phyloP scores from a whole-genome alignment of 1,284 basidiomycete species.

The Apiotrichum sp. region DNA sequence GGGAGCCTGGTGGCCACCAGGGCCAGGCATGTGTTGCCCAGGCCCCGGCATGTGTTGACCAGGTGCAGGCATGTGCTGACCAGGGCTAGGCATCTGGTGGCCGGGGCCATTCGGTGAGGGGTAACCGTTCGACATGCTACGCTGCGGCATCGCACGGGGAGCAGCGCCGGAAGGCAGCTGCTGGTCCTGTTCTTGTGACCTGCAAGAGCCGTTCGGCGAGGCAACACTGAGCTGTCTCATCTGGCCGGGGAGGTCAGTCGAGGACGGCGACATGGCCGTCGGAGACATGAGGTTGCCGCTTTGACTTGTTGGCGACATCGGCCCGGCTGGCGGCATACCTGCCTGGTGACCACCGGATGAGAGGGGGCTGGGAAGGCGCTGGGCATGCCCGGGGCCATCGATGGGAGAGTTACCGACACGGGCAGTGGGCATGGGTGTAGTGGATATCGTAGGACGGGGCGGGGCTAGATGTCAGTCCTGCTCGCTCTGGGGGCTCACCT shows the following conservation, averaged over 20 bases:
- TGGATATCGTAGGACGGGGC: neutral
- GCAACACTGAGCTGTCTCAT: neutral
- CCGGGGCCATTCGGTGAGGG: too few relatives aligned
- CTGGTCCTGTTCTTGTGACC: neutral
- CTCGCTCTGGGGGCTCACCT: constrained; percentile 51
- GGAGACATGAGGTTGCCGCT: neutral
- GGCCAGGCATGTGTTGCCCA: neutral
- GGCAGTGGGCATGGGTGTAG: neutral
- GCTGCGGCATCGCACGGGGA: neutral
- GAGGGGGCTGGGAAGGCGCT: constrained; percentile 30
- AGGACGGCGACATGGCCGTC: neutral
- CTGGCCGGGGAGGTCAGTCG: neutral
- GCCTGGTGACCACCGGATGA: constrained; percentile 2
- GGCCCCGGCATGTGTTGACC: neutral
- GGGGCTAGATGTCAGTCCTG: neutral
- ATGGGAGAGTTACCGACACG: neutral
- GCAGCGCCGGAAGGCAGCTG: too few relatives aligned
- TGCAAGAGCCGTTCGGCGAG: neutral
- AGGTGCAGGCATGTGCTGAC: neutral
- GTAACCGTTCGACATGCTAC: too few relatives aligned
- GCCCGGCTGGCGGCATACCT: too few relatives aligned
- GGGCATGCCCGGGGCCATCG: neutral
- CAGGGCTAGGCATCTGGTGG: neutral
- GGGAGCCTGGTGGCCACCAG: neutral
- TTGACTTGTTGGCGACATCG: too few relatives aligned